Evolutionary conservation across 495 filamentous ascomycete genomes (phyloP).

Genomic region (Hypoxylon rickii): DNA sequence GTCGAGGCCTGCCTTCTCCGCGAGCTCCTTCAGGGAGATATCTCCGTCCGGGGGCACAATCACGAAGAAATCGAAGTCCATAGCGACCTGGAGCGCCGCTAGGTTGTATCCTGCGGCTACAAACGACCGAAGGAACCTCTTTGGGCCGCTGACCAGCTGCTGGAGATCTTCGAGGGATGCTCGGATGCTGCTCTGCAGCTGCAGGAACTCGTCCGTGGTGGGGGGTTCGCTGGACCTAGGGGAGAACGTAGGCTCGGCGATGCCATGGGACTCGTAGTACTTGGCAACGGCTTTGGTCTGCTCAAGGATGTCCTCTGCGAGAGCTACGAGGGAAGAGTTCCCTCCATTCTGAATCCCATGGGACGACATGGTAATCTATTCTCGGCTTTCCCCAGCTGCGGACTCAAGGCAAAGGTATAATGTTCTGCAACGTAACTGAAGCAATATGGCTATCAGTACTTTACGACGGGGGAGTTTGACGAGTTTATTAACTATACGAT

Average conservation of each 20-base stretch:
- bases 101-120: conserved; percentile 31
- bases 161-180: conserved; percentile 22
- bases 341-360: too few species aligned
- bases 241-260: neutral
- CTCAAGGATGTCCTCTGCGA: neutral
- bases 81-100: conserved; percentile 37
- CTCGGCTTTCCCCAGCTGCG: too few species aligned
- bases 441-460: too few species aligned
- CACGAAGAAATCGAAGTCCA: conserved; percentile 40
- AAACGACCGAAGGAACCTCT: conserved; percentile 11
- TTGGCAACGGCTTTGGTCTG: too few species aligned
- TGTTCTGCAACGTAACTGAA: too few species aligned
- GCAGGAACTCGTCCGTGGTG: too few species aligned
- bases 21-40: conserved; percentile 29
- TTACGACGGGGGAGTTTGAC: too few species aligned
- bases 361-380: too few species aligned
- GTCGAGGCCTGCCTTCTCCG: conserved; percentile 32
- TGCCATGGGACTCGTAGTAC: neutral
- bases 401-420: too few species aligned
- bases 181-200: too few species aligned
- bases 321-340: neutral
- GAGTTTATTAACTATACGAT: too few species aligned
- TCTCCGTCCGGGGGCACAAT: conserved; percentile 13
- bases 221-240: neutral
- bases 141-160: conserved; percentile 35